Percentiles rank a stretch among this genome's conserved stretches.
phyloP scores from a whole-genome alignment of 2,329 filamentous ascomycete genomes.

The Trichoderma citrinoviride region DNA sequence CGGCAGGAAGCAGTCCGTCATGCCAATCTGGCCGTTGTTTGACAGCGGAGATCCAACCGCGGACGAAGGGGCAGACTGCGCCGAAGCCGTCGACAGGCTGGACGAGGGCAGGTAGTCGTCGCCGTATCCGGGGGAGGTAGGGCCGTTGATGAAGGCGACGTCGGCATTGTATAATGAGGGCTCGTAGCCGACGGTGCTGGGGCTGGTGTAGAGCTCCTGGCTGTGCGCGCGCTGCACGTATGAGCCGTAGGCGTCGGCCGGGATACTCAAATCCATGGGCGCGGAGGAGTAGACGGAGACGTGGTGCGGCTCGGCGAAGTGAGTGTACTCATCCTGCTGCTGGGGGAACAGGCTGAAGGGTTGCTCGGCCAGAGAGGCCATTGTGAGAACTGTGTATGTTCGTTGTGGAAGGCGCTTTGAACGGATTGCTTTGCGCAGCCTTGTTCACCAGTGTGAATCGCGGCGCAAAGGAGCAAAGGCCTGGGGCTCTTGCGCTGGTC shows the following conservation, averaged over 20 bases:
- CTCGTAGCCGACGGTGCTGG: slow-evolving; percentile 43
- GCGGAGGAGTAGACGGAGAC: slow-evolving; percentile 40
- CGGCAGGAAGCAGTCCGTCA: slow-evolving; percentile 56
- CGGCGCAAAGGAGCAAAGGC: neutral
- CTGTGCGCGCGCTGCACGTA: slow-evolving; percentile 37
- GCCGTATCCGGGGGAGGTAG: slow-evolving; percentile 48
- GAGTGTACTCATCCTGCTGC: slow-evolving; percentile 40
- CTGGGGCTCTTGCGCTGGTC: neutral
- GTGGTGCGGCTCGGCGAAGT: slow-evolving; percentile 48
- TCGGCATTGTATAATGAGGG: slow-evolving; percentile 45
- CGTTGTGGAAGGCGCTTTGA: neutral
- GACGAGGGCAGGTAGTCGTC: slow-evolving; percentile 55
- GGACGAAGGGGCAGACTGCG: slow-evolving; percentile 63
- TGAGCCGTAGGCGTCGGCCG: slow-evolving; percentile 45
- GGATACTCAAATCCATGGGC: slow-evolving; percentile 48
- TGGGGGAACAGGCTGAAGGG: slow-evolving; percentile 32
- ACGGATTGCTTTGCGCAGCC: slow-evolving; percentile 8
- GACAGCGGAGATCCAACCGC: slow-evolving; percentile 66
- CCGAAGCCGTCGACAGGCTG: slow-evolving; percentile 60
- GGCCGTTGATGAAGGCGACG: slow-evolving; percentile 46
- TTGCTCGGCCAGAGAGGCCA: slow-evolving; percentile 34
- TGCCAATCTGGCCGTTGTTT: slow-evolving; percentile 54
- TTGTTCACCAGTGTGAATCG: slow-evolving; percentile 5
- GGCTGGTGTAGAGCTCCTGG: slow-evolving; percentile 32
- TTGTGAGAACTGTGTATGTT: slow-evolving; percentile 21